Base-by-base conservation (phyloP, 1,284 basidiomycete species). In the Heterobasidion annosum region DNA sequence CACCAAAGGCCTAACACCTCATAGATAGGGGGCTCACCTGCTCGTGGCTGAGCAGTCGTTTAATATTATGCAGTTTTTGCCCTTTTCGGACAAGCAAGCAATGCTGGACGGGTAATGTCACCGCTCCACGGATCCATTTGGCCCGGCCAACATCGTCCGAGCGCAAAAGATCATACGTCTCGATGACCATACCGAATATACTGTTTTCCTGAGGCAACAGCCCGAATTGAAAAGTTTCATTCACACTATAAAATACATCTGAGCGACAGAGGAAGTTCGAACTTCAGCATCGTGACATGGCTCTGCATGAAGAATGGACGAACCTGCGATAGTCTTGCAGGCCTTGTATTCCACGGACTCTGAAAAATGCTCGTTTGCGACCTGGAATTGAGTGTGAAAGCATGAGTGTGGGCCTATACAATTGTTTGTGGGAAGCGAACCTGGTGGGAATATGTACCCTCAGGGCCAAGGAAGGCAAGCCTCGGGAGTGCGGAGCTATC, bases 401-500 rank as follows among this genome's bases (percentile, higher is more conserved):
- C 18, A 32, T 47, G 4, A 16, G 18, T 9, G 6, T 25, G 18
- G 45, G 3, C 10, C 25, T 16, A 13, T 9, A 47, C 12, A 10
- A 32, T 10, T 13, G 16, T 47, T 25, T 40, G 44, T 40, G 50
- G 46, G 32, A 51, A 6, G 65, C 75, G 56, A 57, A 83, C 88
- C 73, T 89, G 85, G 60, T 91, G 87, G 48, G 87, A 80, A 65
- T 88, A 89, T 40, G 88, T 91, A 48, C 88, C 88, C 49, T 75
- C 64, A 19, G 88, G 88, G 8, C 88, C 88, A 34, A 91, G 71
- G 63, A 83, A 81, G 34, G 65, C 67, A 18, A 71, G 54, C 54
- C 62, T 63, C 8, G 67, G 34, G 34, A 34, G 16, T 34, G 37
- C n/a, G 8, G 53, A 33, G 13, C 32, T 52, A 34, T 19, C 3